Base-by-base conservation (phyloP, 306 rosid species). In the Castanospermum australe region DNA sequence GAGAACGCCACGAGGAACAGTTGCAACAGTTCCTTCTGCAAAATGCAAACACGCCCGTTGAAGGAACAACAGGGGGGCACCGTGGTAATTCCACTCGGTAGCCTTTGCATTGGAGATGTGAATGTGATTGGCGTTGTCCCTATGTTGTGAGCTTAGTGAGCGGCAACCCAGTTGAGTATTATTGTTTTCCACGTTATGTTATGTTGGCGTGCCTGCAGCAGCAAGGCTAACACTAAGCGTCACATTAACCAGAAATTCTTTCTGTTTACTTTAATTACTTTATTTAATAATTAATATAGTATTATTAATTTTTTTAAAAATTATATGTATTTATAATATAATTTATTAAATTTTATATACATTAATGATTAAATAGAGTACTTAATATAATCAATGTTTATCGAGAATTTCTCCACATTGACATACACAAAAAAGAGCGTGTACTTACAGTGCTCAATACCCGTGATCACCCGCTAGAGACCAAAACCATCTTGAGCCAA, bases 1-100 rank as follows among this genome's bases (percentile, higher is more conserved):
- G 8, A 24, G 6, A 25, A 76, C 13, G 10, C 20, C 73, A 72
- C 17, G 50, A 54, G 75, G 52, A 56, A 52, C 61, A 54, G 79
- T 42, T 80, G 69, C 79, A 80, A 73, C 68, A 5, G n/a, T 73
- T 72, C 75, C 54, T 36, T 38, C 22, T 10, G 11, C 32, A 4
- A 45, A 15, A 44, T 69, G 24, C 59, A 68, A 68, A 18, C 57
- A n/a, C n/a, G n/a, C n/a, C n/a, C n/a, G 42, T 38, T 1, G 8
- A 38, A 38, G 8, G 1, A 38, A 38, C 7, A 0, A 30, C 6
- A 25, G 10, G 6, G 6, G 56, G 73, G 56, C 56, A 44, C 9
- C 4, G 1, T 22, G 12, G 22, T 67, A 12, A 67, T 21, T 67
- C 17, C 52, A 42, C 13, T 0, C 9, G 10, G 15, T 35, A 15